Base-by-base conservation (phyloP, 192 early-diverging fungal species). In the Coemansia asiatica region DNA sequence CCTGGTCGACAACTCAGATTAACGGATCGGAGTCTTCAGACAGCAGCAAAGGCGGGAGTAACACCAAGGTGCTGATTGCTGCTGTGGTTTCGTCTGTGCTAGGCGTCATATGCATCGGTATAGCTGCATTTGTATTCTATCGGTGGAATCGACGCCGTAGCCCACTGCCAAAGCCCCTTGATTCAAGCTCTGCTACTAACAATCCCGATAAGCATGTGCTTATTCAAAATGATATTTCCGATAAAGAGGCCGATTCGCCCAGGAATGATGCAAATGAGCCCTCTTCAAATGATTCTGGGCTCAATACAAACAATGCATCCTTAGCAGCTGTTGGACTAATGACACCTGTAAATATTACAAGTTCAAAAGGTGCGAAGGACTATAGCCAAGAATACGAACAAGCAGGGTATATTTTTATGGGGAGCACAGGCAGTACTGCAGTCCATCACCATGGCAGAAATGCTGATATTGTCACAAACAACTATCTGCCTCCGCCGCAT, bases 1-100 rank as follows among this genome's bases (percentile, higher is more conserved):
- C 71, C 38, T 92, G 90, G 90, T 72, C 78, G 36, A 19, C 31
- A 15, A 36, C 23, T 27, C n/a, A 31, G 29, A 19, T 38, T 35
- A 58, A n/a, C 31, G 35, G 18, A 19, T 50, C 6, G 1, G n/a
- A 50, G 48, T 50, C n/a, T n/a, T n/a, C 48, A 50, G 48, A 6
- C 19, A 1, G 21, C 48, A 19, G 22, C 31, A 33, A 23, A 4
- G 27, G 55, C 47, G 46, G 66, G 1, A 50, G 12, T 25, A 61
- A 60, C 15, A 68, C 66, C 8, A 47, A 51, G 40, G 66, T 68
- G 1, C 66, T 68, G 13, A 40, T 68, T 6, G 66, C 66, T 2
- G 66, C 66, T 0, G 22, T 68, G 44, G 66, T 68, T 4, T 53
- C 66, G 22, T 60, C 66, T 21, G 66, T 68, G 2, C 36, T 68